Evolutionary conservation across 768 basidiomycete genomes (phyloP).

Genomic region (Dendrothele bispora): DNA sequence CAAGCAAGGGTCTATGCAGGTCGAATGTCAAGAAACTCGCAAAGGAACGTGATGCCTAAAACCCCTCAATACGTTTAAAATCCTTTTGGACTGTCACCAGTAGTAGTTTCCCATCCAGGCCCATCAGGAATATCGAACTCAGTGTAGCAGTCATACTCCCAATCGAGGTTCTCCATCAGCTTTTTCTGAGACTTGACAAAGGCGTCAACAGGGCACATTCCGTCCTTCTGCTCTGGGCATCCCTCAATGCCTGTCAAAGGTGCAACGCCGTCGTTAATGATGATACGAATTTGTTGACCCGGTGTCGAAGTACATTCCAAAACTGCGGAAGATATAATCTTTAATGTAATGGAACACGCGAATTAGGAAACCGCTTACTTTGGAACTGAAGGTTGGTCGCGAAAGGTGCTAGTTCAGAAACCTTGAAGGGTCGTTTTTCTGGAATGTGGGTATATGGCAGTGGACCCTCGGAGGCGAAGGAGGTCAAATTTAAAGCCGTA

Average conservation of each 20-base stretch:
- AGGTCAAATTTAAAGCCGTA: slow-evolving; percentile 82
- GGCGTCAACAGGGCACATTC: slow-evolving; percentile 71
- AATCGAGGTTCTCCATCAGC: slow-evolving; percentile 67
- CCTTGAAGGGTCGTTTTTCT: slow-evolving; percentile 62
- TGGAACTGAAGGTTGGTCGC: slow-evolving; percentile 90
- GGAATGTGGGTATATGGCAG: slow-evolving; percentile 75
- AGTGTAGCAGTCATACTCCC: slow-evolving; percentile 73
- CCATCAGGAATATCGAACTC: slow-evolving; percentile 66
- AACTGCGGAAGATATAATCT: slow-evolving; percentile 46
- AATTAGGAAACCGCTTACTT: slow-evolving; percentile 45
- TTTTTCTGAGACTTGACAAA: slow-evolving; percentile 73
- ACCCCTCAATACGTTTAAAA: too few species aligned
- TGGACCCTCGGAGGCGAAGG: slow-evolving; percentile 70
- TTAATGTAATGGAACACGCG: slow-evolving; percentile 12
- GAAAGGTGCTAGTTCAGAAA: slow-evolving; percentile 81
- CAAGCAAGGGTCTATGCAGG: too few species aligned
- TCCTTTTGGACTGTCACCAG: slow-evolving; percentile 60
- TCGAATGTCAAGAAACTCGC: too few species aligned
- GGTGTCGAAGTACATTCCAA: slow-evolving; percentile 53
- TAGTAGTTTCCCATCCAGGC: slow-evolving; percentile 68
- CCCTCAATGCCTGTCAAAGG: slow-evolving; percentile 78
- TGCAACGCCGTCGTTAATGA: slow-evolving; percentile 86
- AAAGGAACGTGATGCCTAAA: too few species aligned
- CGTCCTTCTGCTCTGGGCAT: slow-evolving; percentile 70
- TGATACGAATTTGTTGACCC: slow-evolving; percentile 69